Conservation (phyloP, 306 rosid species). For the Adenanthera pavonina region DNA sequence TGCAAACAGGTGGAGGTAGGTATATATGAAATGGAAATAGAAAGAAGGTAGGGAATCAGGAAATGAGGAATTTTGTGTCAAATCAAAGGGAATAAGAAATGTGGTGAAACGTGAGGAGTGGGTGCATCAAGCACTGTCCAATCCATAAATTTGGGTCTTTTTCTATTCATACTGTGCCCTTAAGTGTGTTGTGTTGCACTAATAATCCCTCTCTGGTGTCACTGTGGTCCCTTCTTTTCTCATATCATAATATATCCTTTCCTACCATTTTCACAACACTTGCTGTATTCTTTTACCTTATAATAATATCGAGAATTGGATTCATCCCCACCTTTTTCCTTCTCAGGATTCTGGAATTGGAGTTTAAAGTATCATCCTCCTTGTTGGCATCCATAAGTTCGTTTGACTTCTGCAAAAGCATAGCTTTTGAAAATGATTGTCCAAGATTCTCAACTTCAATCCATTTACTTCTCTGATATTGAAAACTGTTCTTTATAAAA, state of each 20-base stretch:
- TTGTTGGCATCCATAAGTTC: slow-evolving; percentile 34
- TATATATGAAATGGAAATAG: neutral
- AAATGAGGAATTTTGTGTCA: slow-evolving; percentile 26
- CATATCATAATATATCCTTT: slow-evolving; percentile 5
- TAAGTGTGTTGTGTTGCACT: slow-evolving; percentile 24
- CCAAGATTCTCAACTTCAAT: neutral
- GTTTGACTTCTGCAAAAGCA: slow-evolving; percentile 48
- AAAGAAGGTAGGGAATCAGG: slow-evolving; percentile 18
- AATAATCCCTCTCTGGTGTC: neutral
- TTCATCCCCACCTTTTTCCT: slow-evolving; percentile 54
- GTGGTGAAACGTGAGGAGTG: slow-evolving; percentile 50
- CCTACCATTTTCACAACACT: slow-evolving; percentile 16
- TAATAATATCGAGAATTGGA: slow-evolving; percentile 51
- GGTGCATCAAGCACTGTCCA: slow-evolving; percentile 45
- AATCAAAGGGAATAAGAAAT: slow-evolving; percentile 34
- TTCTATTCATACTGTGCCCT: slow-evolving; percentile 28
- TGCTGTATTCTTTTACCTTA: slow-evolving; percentile 31
- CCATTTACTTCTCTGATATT: too few species aligned
- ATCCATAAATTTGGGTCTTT: slow-evolving; percentile 33
- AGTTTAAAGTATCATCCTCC: slow-evolving; percentile 48
- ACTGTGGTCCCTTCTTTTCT: slow-evolving; percentile 29
- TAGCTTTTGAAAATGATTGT: slow-evolving; percentile 15
- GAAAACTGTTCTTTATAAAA: too few species aligned
- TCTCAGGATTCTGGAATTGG: slow-evolving; percentile 48
- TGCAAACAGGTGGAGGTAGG: neutral